These are phyloP conservation scores for Heliophila coronopifolia DNA, from an alignment of 441 rosid genomes.

Conservation along the genomic window DNA sequence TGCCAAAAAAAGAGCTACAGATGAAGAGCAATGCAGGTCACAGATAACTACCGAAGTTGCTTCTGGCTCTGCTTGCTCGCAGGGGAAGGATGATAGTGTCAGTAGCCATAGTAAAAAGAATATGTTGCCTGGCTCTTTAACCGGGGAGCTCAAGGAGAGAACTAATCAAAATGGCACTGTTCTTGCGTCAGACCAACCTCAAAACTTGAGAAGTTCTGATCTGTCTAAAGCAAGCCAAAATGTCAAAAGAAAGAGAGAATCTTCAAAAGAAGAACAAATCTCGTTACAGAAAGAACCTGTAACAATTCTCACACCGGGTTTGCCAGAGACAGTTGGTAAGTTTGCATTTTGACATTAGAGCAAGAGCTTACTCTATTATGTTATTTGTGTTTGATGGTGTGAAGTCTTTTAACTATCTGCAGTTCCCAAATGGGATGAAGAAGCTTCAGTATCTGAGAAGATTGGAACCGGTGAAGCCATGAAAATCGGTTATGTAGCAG, in stretches of 20 bases:
- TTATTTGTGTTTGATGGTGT: constrained; percentile 8
- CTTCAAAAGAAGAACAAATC: constrained; percentile 29
- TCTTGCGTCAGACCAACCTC: constrained; percentile 35
- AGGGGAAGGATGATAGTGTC: constrained; percentile 27
- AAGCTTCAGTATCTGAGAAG: constrained; percentile 30
- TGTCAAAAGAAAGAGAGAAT: constrained; percentile 29
- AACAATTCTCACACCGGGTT: constrained; percentile 37
- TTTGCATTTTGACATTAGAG: constrained; percentile 2
- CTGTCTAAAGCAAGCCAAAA: constrained; percentile 28
- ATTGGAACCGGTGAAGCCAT: constrained; percentile 24
- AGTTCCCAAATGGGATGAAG: constrained; percentile 78
- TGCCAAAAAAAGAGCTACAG: constrained; percentile 34
- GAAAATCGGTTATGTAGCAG: constrained; percentile 60
- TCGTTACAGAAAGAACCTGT: constrained; percentile 32
- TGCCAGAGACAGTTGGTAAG: constrained; percentile 61
- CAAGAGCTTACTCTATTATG: constrained; percentile 5
- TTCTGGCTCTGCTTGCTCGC: constrained; percentile 20
- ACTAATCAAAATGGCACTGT: constrained; percentile 39
- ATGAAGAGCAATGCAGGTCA: constrained; percentile 51
- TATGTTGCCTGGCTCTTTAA: constrained; percentile 22
- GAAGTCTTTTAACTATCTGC: constrained; percentile 29
- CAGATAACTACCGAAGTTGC: constrained; percentile 21
- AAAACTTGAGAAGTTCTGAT: constrained; percentile 21
- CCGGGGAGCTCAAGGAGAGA: constrained; percentile 36
- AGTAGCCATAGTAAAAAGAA: constrained; percentile 19